Evolutionary conservation across 306 rosid species (phyloP), one percentile per base, ranked within the genome.

Genomic region (Quercus wislizeni): DNA sequence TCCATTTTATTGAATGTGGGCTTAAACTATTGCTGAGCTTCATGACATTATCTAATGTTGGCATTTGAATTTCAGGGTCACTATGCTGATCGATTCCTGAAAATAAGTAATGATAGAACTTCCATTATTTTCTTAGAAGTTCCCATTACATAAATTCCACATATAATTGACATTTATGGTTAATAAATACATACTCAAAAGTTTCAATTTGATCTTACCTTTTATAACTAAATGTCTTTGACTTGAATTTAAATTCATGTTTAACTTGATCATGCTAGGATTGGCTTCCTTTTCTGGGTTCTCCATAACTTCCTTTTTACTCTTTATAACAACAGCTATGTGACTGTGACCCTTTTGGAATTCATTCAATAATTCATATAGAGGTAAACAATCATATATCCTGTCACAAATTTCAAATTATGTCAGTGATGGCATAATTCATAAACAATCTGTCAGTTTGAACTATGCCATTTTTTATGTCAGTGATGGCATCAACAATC

Each of bases 331-430:
- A 77, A 86, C 82, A 58, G 90, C 98, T 96, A 94, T 92, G 75
- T 94, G 98, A 71, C 97, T 90, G 57, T 90, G 91, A 62, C 98
- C 94, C 74, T 79, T 79, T 65, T 82, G 90, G 80, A 92, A 92
- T 80, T 89, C 89, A 55, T 86, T 92, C 78, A 94, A 58, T 76
- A 94, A 86, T 57, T 88, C 97, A 82, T 94, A 94, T 33, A 94
- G 77, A 78, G 98, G 97, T 88, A 90, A 89, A 78, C 80, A 81
- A 52, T 87, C 93, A 79, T 80, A 86, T 33, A 94, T 96, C 88
- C 97, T 94, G 85, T 74, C 35, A 43, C 55, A 58, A 15, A 79
- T 70, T 9, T 72, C 41, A 54, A 19, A 54, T 41, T 41, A 41
- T 41, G 46, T 41, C 31, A 30, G 31, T 30, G 31, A 30, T 3